A percentile compares a stretch with the other conserved stretches of the same genome.
Conservation (phyloP, 169 alveolate genomes). For the Plasmodium fragile region DNA sequence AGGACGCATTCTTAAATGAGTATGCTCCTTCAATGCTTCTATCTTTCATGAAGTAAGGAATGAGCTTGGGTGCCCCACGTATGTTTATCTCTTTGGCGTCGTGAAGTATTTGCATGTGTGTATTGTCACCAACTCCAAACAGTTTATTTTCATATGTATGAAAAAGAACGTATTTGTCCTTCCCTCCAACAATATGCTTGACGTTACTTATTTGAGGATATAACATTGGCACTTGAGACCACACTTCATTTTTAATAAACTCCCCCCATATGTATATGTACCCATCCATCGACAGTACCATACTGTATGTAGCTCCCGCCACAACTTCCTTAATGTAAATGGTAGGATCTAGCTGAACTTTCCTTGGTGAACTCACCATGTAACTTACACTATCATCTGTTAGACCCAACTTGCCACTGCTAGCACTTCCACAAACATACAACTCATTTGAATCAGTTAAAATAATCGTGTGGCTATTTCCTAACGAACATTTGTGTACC, state of each 20-base stretch:
- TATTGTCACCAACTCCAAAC: slow-evolving; percentile 73
- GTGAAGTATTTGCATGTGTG: slow-evolving; percentile 61
- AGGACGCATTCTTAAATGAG: slow-evolving; percentile 10
- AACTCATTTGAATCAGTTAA: slow-evolving; percentile 83
- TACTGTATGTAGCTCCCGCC: slow-evolving; percentile 82
- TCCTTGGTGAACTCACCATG: slow-evolving; percentile 55
- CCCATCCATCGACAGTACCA: slow-evolving; percentile 79
- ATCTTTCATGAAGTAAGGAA: slow-evolving; percentile 69
- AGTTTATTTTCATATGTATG: slow-evolving; percentile 42
- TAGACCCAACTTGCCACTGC: slow-evolving; percentile 85
- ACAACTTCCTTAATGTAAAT: slow-evolving; percentile 78
- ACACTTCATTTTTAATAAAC: slow-evolving; percentile 37
- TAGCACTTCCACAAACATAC: slow-evolving; percentile 90
- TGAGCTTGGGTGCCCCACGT: slow-evolving; percentile 47
- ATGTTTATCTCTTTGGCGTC: slow-evolving; percentile 26
- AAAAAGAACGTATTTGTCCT: slow-evolving; percentile 15
- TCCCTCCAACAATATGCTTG: slow-evolving; percentile 51
- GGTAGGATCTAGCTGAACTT: slow-evolving; percentile 45
- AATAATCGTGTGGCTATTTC: slow-evolving; percentile 85
- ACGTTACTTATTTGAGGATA: slow-evolving; percentile 73
- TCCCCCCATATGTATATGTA: slow-evolving; percentile 84
- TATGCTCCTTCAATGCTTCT: slow-evolving; percentile 31
- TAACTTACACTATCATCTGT: neutral
- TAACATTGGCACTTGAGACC: slow-evolving; percentile 29
- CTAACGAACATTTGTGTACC: slow-evolving; percentile 87